Evolutionary conservation across 345 rosid species (phyloP).

Genomic region (Ailanthus altissimus): DNA sequence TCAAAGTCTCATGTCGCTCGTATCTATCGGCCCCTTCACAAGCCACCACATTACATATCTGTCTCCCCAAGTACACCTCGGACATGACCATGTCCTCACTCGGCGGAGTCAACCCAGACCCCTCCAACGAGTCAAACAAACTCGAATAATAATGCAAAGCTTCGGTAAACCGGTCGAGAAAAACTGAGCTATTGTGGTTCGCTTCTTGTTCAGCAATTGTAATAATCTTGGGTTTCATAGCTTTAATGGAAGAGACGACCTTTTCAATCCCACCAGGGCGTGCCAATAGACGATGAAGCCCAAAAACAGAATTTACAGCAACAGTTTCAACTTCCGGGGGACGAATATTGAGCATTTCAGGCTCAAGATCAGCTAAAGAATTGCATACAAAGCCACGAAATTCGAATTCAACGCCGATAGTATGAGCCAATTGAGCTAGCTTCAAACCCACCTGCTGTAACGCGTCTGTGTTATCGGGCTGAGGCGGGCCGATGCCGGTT

Average conservation of each 20-base stretch:
- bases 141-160: constrained; percentile 83
- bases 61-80: constrained; percentile 72
- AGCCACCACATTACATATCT: constrained; percentile 83
- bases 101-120: constrained; percentile 41
- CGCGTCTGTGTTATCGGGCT: constrained; percentile 54
- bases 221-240: constrained; percentile 71
- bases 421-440: constrained; percentile 64
- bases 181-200: constrained; percentile 70
- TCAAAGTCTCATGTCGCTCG: constrained; percentile 76
- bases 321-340: constrained; percentile 52
- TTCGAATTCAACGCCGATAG: constrained; percentile 63
- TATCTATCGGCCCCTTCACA: constrained; percentile 79
- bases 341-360: constrained; percentile 61
- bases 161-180: constrained; percentile 79
- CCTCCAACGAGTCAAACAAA: constrained; percentile 83
- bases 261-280: constrained; percentile 66
- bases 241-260: constrained; percentile 48
- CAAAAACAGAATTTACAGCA: constrained; percentile 83
- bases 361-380: constrained; percentile 69
- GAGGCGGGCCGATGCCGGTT: constrained; percentile 84
- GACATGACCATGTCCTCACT: constrained; percentile 74
- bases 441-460: constrained; percentile 81
- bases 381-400: constrained; percentile 62
- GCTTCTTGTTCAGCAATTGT: constrained; percentile 91
- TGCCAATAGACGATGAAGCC: constrained; percentile 63